Evolutionary conservation across 306 rosid genomes (phyloP).

Genomic region (Carpinus viminea): DNA sequence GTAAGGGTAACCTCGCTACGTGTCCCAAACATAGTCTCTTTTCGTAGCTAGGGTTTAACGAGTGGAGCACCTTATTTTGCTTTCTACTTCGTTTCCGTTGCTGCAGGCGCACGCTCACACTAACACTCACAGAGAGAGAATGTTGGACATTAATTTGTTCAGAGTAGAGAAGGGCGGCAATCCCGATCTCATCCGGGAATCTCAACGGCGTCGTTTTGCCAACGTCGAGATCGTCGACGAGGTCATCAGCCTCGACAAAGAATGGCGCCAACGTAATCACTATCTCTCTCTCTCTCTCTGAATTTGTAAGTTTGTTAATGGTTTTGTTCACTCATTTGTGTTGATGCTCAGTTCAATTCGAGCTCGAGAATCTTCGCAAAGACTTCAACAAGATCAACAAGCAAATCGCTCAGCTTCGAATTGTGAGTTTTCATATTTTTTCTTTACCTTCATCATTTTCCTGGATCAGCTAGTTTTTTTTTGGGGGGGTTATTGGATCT

Average conservation of each 20-base stretch:
- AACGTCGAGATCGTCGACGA: slow-evolving; percentile 75
- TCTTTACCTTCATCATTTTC: background rate
- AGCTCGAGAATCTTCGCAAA: slow-evolving; percentile 68
- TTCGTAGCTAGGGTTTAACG: background rate
- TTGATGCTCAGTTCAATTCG: slow-evolving; percentile 55
- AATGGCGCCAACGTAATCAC: slow-evolving; percentile 81
- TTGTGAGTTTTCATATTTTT: slow-evolving; percentile 34
- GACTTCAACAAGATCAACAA: slow-evolving; percentile 79
- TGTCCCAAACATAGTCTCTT: background rate
- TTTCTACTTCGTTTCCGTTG: background rate
- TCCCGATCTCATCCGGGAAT: slow-evolving; percentile 87
- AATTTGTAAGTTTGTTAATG: background rate
- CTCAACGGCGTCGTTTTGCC: slow-evolving; percentile 91
- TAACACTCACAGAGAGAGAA: slow-evolving; percentile 13
- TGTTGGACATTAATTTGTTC: slow-evolving; percentile 90
- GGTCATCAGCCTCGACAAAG: slow-evolving; percentile 79
- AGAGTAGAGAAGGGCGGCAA: slow-evolving; percentile 82
- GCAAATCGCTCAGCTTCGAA: slow-evolving; percentile 66
- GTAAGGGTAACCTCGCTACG: background rate
- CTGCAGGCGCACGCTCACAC: background rate
- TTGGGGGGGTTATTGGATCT: no score
- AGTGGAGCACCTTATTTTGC: background rate
- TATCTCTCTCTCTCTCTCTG: background rate
- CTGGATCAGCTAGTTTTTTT: no score
- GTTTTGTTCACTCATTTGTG: slow-evolving; percentile 28